A percentile compares a stretch with the other conserved stretches of the same genome.
phyloP scores from a whole-genome alignment of 306 rosid genomes.

The Quercus engelmannii region DNA sequence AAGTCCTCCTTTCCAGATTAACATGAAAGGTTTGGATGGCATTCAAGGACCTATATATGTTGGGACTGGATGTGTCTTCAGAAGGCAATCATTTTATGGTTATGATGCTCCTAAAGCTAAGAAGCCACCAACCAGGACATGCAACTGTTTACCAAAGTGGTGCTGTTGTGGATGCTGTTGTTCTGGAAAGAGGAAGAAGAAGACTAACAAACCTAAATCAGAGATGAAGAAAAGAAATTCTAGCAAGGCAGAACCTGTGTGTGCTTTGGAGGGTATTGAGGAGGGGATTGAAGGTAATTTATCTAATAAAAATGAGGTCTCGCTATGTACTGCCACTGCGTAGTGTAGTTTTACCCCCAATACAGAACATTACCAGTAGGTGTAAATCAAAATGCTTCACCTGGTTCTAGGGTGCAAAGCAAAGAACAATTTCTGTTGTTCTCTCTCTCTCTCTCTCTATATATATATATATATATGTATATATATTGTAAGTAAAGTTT shows the following conservation, averaged over 20 bases:
- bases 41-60: constrained; percentile 76
- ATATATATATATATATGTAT: no score
- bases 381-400: background rate
- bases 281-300: constrained; percentile 33
- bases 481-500: background rate
- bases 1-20: constrained; percentile 35
- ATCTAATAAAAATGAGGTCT: constrained; percentile 2
- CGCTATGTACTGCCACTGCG: background rate
- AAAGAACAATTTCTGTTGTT: background rate
- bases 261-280: constrained; percentile 24
- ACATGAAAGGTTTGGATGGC: constrained; percentile 83
- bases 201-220: constrained; percentile 33
- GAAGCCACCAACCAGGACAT: constrained; percentile 54
- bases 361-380: background rate
- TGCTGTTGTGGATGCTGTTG: constrained; percentile 40
- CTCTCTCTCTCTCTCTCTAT: background rate
- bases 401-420: background rate
- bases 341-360: background rate
- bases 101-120: constrained; percentile 60
- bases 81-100: constrained; percentile 73
- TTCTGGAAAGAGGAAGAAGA: constrained; percentile 36
- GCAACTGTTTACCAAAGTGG: constrained; percentile 64
- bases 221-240: constrained; percentile 28
- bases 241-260: constrained; percentile 22
- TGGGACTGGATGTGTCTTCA: constrained; percentile 69